Base-by-base conservation (phyloP, 2,329 filamentous ascomycete species). In the Aspergillus sojae region DNA sequence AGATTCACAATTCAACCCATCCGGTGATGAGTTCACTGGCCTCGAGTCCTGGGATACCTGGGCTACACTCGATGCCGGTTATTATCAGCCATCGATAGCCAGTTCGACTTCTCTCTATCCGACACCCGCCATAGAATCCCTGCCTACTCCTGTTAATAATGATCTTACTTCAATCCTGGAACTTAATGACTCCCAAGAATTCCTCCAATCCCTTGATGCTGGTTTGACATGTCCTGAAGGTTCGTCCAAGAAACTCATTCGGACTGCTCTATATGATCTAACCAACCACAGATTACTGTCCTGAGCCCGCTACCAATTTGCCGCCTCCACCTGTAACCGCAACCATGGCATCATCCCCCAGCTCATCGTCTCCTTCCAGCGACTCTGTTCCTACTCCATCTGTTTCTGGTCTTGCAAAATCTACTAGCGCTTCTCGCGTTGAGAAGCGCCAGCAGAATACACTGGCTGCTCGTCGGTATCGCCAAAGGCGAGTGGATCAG, bases 381-480 rank as follows among this genome's bases (percentile, higher is more conserved):
- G 61, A 62, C 23, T 39, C 56, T 1, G 48, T 46, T 32, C n/a
- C 55, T 28, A 28, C 56, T 23, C 16, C 56, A 1, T 56, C 41
- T 19, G 50, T 21, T 54, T 14, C 48, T 30, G 32, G 52, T 10
- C 34, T 26, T 28, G 23, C 56, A 16, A 62, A 62, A 30, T n/a
- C 55, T 19, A 23, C 56, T 19, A 21, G n/a, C 21, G 9, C 57
- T 6, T 62, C 61, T 28, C 55, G 56, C 7, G 41, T 62, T 32
- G 61, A 62, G 32, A 65, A 65, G 57, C 56, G 62, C 7, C 62
- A 65, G 36, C 48, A 59, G 50, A 65, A 65, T 28, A 65, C 62
- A 5, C 46, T 54, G n/a, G 53, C 54, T 26, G 57, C 54, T 30
- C 61, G 61, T 19, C 57, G 61, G 5, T 63, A 63, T 46, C 58